These are phyloP conservation scores for Vickermania ingenoplastis DNA, from an alignment of 208 protist genomes.

Conservation along the genomic window DNA sequence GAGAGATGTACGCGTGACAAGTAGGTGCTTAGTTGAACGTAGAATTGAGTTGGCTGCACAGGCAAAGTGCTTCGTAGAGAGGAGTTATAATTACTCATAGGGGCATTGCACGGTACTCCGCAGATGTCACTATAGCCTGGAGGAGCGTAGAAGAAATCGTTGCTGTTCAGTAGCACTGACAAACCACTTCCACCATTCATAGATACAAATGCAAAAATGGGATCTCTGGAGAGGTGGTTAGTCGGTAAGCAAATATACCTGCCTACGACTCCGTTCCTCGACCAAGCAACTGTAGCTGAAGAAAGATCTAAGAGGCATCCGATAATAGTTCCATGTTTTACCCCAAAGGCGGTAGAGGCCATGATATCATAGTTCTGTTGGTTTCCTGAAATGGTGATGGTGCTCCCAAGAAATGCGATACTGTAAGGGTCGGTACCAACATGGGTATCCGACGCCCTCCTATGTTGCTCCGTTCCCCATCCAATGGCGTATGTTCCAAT, in stretches of 20 bases:
- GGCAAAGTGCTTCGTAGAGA: constrained; percentile 32
- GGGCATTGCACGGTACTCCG: constrained; percentile 43
- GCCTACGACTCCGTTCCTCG: constrained; percentile 66
- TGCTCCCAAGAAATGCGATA: constrained; percentile 78
- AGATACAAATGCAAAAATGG: constrained; percentile 74
- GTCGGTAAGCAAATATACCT: constrained; percentile 71
- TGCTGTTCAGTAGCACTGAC: constrained; percentile 46
- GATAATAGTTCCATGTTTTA: constrained; percentile 42
- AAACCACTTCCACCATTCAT: constrained; percentile 74
- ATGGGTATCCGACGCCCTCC: constrained; percentile 73
- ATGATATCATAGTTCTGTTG: constrained; percentile 80
- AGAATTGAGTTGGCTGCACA: constrained; percentile 54
- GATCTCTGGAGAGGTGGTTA: constrained; percentile 19
- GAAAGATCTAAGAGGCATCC: constrained; percentile 82
- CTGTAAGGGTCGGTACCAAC: constrained; percentile 80
- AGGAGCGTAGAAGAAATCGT: constrained; percentile 76
- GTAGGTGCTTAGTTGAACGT: constrained; percentile 71
- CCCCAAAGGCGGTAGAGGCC: constrained; percentile 4
- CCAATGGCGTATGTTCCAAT: constrained; percentile 70
- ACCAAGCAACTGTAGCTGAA: constrained; percentile 69
- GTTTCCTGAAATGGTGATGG: constrained; percentile 43
- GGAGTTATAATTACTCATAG: constrained; percentile 32
- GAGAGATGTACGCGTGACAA: constrained; percentile 61
- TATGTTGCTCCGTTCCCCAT: constrained; percentile 75
- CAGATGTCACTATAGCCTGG: constrained; percentile 78